Evolutionary conservation across 768 basidiomycete genomes (phyloP).

Genomic region (Suillus subaureus): DNA sequence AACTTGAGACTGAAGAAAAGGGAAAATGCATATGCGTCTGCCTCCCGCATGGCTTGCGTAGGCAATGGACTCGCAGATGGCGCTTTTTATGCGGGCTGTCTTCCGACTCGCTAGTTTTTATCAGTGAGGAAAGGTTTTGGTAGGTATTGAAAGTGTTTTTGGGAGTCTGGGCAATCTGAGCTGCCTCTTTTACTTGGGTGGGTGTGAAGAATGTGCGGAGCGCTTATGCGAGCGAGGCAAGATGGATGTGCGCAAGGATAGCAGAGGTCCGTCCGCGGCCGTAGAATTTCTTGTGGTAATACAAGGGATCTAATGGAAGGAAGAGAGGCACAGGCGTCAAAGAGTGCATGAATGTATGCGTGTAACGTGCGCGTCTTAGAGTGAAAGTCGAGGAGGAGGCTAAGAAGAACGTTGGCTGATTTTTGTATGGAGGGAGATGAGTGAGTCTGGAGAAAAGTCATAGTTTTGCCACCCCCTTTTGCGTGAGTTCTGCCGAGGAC

Average conservation of each 20-base stretch:
- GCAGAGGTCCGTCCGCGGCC: conserved; percentile 42
- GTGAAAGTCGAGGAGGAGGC: conserved; percentile 64
- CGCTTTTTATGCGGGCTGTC: conserved; percentile 41
- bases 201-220: conserved; percentile 59
- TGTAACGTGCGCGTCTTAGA: conserved; percentile 70
- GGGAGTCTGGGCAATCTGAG: conserved; percentile 35
- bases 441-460: conserved; percentile 18
- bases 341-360: conserved; percentile 44
- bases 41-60: background rate
- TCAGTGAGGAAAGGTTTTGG: background rate
- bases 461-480: too few species aligned
- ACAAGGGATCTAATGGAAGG: conserved; percentile 22
- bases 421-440: background rate
- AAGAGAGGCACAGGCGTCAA: conserved; percentile 37
- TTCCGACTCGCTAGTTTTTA: conserved; percentile 22
- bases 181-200: conserved; percentile 24
- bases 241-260: conserved; percentile 36
- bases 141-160: background rate
- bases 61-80: conserved; percentile 13
- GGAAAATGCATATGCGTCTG: background rate
- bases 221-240: conserved; percentile 53
- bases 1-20: conserved; percentile 45
- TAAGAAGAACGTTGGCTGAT: conserved; percentile 43
- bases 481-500: too few species aligned
- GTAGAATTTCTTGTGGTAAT: conserved; percentile 30